A percentile compares a stretch with the other conserved stretches of the same genome.
Evolutionary conservation across 176 grass and related monocot genomes (phyloP).

Genomic region (Avena sativa): DNA sequence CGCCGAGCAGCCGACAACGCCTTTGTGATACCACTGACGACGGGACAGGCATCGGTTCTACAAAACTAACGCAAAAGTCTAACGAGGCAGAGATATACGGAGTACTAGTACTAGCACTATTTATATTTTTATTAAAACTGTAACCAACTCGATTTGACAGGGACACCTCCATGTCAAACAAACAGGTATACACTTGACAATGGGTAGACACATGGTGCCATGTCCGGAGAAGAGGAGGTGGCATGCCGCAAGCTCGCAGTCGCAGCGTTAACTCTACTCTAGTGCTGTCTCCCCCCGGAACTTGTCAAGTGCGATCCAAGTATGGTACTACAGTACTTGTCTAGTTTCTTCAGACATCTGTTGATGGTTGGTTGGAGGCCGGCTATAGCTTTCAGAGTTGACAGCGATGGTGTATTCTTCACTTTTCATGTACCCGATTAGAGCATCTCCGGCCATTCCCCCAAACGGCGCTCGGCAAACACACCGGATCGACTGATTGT

Average conservation of each 20-base stretch:
- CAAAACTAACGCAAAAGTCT: not conserved
- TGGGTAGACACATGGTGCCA: not conserved
- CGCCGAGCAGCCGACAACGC: not conserved
- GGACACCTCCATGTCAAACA: slow-evolving; percentile 27
- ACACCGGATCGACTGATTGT: no score
- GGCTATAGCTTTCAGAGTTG: not conserved
- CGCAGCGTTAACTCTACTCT: not conserved
- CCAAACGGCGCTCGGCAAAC: no score
- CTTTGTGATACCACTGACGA: not conserved
- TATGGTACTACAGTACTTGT: not conserved
- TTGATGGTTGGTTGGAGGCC: not conserved
- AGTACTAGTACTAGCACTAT: no score
- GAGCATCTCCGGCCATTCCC: no score
- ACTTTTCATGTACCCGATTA: no score
- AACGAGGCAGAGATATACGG: not conserved
- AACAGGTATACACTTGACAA: not conserved
- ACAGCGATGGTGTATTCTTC: not conserved
- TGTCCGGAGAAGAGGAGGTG: not conserved
- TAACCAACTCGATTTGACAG: slow-evolving; percentile 9
- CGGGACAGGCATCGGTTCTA: slow-evolving; percentile 36
- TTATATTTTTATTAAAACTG: not conserved
- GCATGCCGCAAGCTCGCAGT: not conserved
- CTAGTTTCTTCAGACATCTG: not conserved
- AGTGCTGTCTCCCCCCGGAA: not conserved
- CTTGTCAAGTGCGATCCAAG: slow-evolving; percentile 19